phyloP scores from a whole-genome alignment of 345 rosid species.

The Linum lewisii region DNA sequence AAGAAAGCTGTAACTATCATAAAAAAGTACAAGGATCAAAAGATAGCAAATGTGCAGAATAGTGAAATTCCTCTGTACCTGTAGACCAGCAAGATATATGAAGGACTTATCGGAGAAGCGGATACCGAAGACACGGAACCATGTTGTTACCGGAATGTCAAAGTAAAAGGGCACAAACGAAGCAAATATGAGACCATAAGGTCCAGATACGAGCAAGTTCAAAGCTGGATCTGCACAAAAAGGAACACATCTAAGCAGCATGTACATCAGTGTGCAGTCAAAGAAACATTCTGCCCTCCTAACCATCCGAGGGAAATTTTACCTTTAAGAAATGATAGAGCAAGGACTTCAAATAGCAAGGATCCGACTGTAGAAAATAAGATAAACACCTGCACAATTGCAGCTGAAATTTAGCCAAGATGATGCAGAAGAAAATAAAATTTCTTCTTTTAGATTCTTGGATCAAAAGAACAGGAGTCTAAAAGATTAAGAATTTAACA shows the following conservation, averaged over 20 bases:
- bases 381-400: slow-evolving; percentile 65
- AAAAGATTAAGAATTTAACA: too few relatives aligned
- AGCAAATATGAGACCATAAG: slow-evolving; percentile 85
- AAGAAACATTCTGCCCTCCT: background rate
- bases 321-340: slow-evolving; percentile 68
- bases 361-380: slow-evolving; percentile 58
- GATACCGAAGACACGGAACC: slow-evolving; percentile 55
- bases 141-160: slow-evolving; percentile 83
- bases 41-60: background rate
- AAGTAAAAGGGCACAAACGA: slow-evolving; percentile 80
- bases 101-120: slow-evolving; percentile 84
- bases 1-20: slow-evolving; percentile 9
- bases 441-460: background rate
- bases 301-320: slow-evolving; percentile 10
- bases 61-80: slow-evolving; percentile 37
- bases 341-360: slow-evolving; percentile 47
- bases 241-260: background rate
- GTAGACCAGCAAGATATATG: slow-evolving; percentile 91
- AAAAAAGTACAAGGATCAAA: background rate
- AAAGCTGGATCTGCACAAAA: slow-evolving; percentile 46
- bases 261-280: too few relatives aligned
- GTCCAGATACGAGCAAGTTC: slow-evolving; percentile 64
- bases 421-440: background rate
- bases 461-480: too few relatives aligned
- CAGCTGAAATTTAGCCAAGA: background rate